Conservation (phyloP, 257 asterid species). For the Solanum virginianum region DNA sequence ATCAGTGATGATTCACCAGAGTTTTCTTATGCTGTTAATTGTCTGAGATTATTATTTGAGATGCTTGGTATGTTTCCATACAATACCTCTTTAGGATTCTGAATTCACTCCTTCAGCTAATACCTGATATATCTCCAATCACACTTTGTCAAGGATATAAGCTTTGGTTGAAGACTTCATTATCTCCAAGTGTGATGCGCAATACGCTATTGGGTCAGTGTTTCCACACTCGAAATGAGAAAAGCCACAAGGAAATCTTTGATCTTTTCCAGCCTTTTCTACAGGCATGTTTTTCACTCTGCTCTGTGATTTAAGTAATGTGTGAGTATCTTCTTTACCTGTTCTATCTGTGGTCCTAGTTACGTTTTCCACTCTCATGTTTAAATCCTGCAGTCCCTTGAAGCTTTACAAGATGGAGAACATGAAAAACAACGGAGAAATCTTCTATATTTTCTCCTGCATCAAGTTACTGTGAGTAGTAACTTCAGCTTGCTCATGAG, state of each 20-base stretch:
- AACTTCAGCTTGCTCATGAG: slow-evolving; percentile 88
- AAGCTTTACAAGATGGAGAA: slow-evolving; percentile 97
- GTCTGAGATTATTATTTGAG: slow-evolving; percentile 81
- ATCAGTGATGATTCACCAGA: slow-evolving; percentile 83
- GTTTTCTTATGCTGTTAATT: slow-evolving; percentile 88
- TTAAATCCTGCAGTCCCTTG: slow-evolving; percentile 62
- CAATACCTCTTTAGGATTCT: slow-evolving; percentile 5
- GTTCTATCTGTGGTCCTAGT: not conserved
- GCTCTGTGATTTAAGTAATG: not conserved
- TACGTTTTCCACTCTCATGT: not conserved
- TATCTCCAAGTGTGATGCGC: slow-evolving; percentile 95
- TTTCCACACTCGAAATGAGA: slow-evolving; percentile 95
- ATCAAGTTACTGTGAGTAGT: slow-evolving; percentile 92
- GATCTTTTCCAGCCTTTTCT: slow-evolving; percentile 95
- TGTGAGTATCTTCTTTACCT: not conserved
- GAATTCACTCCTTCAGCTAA: not conserved
- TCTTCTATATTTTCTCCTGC: slow-evolving; percentile 82
- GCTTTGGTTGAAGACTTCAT: slow-evolving; percentile 89
- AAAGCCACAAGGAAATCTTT: slow-evolving; percentile 95
- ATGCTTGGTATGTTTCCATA: slow-evolving; percentile 67
- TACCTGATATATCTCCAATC: not conserved
- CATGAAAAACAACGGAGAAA: slow-evolving; percentile 94
- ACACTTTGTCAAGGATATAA: slow-evolving; percentile 57
- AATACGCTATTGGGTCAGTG: slow-evolving; percentile 94
- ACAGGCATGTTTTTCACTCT: slow-evolving; percentile 48